A percentile compares a stretch with the other conserved stretches of the same genome.
These are phyloP conservation scores for Euptelea pleiosperma DNA, from an alignment of 164 flowering plant genomes.

Conservation along the genomic window DNA sequence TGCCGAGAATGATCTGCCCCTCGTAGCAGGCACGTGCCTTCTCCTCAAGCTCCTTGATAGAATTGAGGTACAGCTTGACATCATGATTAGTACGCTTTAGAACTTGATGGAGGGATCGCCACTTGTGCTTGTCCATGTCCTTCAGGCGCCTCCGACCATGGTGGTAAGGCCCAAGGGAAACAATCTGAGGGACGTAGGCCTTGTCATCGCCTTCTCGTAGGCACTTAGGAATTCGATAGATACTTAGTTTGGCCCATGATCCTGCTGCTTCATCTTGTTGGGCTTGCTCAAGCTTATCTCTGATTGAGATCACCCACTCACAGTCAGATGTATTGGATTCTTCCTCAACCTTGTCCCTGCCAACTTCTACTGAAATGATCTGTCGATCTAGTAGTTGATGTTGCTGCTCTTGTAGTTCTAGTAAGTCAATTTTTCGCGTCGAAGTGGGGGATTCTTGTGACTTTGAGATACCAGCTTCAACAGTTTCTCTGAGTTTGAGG, in stretches of 20 bases:
- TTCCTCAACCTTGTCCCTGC: conserved; percentile 16
- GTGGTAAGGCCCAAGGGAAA: conserved; percentile 75
- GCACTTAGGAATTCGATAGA: conserved; percentile 48
- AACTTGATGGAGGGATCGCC: conserved; percentile 45
- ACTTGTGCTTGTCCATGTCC: conserved; percentile 66
- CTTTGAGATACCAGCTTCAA: conserved; percentile 18
- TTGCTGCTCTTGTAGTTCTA: conserved; percentile 7
- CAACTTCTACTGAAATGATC: neutral
- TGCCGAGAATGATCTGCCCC: conserved; percentile 32
- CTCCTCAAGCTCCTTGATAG: conserved; percentile 50
- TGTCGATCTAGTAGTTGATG: neutral
- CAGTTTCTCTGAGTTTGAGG: conserved; percentile 32
- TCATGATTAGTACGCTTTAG: conserved; percentile 47
- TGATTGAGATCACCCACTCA: conserved; percentile 70
- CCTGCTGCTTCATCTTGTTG: conserved; percentile 49
- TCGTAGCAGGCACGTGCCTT: conserved; percentile 61
- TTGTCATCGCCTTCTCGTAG: conserved; percentile 48
- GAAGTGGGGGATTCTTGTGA: conserved; percentile 11
- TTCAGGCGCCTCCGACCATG: conserved; percentile 41
- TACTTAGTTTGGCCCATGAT: conserved; percentile 50
- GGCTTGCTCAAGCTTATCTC: conserved; percentile 61
- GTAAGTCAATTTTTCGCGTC: neutral
- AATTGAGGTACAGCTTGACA: conserved; percentile 37
- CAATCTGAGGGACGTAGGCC: conserved; percentile 60
- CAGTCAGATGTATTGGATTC: conserved; percentile 24